Evolutionary conservation across 1,284 basidiomycete genomes (phyloP).

Genomic region (Cronartium quercuum): DNA sequence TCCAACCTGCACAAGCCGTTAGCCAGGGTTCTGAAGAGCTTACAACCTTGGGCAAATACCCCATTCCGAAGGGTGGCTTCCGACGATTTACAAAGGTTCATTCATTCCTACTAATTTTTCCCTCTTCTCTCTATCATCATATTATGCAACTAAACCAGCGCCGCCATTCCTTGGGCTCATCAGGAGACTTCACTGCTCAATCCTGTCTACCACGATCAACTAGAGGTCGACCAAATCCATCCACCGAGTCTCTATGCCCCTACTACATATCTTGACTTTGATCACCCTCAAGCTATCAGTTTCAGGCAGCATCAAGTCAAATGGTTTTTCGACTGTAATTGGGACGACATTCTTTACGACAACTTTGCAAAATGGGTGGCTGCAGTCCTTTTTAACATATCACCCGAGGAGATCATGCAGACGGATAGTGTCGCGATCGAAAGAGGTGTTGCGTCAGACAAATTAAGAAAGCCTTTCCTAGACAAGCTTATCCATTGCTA

Average conservation of each 20-base stretch:
- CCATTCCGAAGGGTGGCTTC: not conserved
- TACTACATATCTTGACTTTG: not conserved
- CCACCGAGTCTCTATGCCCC: not conserved
- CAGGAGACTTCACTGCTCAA: not conserved
- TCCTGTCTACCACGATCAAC: not conserved
- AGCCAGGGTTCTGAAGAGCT: not conserved
- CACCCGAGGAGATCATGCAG: slow-evolving; percentile 10
- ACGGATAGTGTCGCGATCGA: slow-evolving; percentile 3
- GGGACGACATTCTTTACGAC: slow-evolving; percentile 24
- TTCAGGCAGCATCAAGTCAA: slow-evolving; percentile 15
- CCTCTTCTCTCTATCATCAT: no score
- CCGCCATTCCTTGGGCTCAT: no score
- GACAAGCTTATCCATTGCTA: slow-evolving; percentile 9
- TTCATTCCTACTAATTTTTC: not conserved
- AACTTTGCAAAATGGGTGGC: slow-evolving; percentile 26
- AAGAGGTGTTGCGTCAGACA: not conserved
- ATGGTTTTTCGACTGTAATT: slow-evolving; percentile 21
- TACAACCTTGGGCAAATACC: no score
- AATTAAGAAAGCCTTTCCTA: not conserved
- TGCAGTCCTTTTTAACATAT: not conserved
- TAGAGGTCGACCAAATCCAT: not conserved
- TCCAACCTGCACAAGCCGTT: slow-evolving; percentile 1
- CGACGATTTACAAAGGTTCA: not conserved
- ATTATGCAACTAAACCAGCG: no score
- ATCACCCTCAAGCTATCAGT: slow-evolving; percentile 22